Conservation (phyloP, 768 basidiomycete species). For the Auricularia cornea region DNA sequence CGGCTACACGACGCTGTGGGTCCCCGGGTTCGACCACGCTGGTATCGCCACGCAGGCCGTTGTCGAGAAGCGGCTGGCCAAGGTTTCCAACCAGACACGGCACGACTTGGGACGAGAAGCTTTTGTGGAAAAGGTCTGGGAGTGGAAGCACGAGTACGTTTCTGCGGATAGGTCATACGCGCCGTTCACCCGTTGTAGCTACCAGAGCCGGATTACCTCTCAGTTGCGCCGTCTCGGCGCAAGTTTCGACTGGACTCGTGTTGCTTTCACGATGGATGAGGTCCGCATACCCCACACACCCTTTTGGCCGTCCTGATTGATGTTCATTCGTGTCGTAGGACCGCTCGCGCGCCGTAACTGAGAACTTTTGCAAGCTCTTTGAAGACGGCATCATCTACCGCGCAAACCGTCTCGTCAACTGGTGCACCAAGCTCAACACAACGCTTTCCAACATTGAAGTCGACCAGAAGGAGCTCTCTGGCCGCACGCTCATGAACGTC, state of each 20-base stretch:
- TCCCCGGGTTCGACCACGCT: conserved; percentile 96
- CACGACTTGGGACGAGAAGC: conserved; percentile 93
- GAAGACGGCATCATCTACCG: conserved; percentile 92
- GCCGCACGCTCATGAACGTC: conserved; percentile 77
- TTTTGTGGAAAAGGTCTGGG: conserved; percentile 85
- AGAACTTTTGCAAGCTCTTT: conserved; percentile 84
- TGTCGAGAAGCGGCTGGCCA: conserved; percentile 87
- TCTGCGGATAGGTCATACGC: not conserved
- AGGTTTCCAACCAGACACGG: conserved; percentile 68
- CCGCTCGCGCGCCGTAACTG: conserved; percentile 80
- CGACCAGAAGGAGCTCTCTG: conserved; percentile 82
- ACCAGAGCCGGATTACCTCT: conserved; percentile 85
- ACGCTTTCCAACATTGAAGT: conserved; percentile 98
- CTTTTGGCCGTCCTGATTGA: too few relatives aligned
- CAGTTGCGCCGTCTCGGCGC: conserved; percentile 85
- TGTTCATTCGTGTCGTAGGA: too few relatives aligned
- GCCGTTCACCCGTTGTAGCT: conserved; percentile 37
- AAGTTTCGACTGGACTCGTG: conserved; percentile 90
- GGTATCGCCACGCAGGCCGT: conserved; percentile 98
- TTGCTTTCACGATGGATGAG: conserved; percentile 92
- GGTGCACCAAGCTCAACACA: conserved; percentile 94
- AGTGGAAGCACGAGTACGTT: conserved; percentile 93
- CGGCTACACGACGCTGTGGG: conserved; percentile 81
- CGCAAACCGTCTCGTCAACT: conserved; percentile 94
- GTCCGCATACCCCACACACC: too few relatives aligned